Evolutionary conservation across 2,329 filamentous ascomycete species (phyloP).

Genomic region (Hymenoscyphus albidus): DNA sequence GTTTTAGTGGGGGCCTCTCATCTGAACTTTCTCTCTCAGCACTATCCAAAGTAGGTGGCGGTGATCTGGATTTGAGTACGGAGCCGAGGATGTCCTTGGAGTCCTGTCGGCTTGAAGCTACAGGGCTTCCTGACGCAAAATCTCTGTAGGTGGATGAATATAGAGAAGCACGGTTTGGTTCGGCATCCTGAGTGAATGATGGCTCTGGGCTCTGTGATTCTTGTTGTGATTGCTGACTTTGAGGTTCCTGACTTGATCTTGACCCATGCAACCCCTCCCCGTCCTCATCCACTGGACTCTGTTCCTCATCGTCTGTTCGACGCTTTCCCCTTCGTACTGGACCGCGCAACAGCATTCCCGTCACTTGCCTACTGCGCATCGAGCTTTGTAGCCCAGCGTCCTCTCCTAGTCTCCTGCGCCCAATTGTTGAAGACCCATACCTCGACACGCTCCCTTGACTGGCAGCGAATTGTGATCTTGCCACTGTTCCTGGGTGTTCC

Average conservation of each 20-base stretch:
- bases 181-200: conserved; percentile 24
- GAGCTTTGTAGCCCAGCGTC: conserved; percentile 66
- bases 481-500: conserved; percentile 44
- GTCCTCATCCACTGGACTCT: conserved; percentile 37
- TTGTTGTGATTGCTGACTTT: conserved; percentile 25
- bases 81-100: conserved; percentile 22
- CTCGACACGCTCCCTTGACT: conserved; percentile 52
- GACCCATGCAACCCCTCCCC: conserved; percentile 32
- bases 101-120: conserved; percentile 26
- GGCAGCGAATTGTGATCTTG: conserved; percentile 44
- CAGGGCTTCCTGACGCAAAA: conserved; percentile 49
- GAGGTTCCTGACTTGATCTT: conserved; percentile 32
- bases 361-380: conserved; percentile 72
- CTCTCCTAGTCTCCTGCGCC: conserved; percentile 54
- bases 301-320: conserved; percentile 48
- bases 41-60: conserved; percentile 28
- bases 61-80: conserved; percentile 30
- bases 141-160: conserved; percentile 28
- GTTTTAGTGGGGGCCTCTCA: conserved; percentile 39
- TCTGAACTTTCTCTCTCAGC: conserved; percentile 36
- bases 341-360: conserved; percentile 74
- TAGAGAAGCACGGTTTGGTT: conserved; percentile 36
- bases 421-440: conserved; percentile 46
- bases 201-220: conserved; percentile 31
- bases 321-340: conserved; percentile 72